Evolutionary conservation across 495 filamentous ascomycete genomes (phyloP).

Genomic region (Hypoxylon perforatum): DNA sequence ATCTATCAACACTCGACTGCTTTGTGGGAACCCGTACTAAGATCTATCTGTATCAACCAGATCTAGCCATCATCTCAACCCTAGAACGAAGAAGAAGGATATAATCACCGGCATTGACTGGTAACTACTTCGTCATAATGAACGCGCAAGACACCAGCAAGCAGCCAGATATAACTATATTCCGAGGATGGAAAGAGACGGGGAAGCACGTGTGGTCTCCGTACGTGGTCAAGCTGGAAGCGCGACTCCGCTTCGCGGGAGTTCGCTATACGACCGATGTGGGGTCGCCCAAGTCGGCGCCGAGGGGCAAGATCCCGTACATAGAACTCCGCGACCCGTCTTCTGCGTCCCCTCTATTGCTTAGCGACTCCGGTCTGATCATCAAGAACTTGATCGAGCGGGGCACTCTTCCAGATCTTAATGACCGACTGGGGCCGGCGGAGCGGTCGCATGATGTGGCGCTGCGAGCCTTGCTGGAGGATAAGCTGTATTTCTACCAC

Average conservation of each 20-base stretch:
- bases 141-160: conserved; percentile 6
- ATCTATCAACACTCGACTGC: no score
- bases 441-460: conserved; percentile 62
- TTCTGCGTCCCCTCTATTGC: conserved; percentile 18
- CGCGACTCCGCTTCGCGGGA: conserved; percentile 66
- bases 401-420: conserved; percentile 60
- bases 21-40: no score
- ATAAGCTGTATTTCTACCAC: conserved; percentile 60
- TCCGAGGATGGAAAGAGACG: conserved; percentile 60
- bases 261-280: conserved; percentile 57
- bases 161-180: conserved; percentile 55
- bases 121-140: conserved; percentile 22
- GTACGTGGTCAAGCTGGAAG: conserved; percentile 73
- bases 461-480: conserved; percentile 67
- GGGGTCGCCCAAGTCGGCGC: conserved; percentile 58
- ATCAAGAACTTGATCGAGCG: conserved; percentile 53
- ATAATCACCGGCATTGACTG: not conserved
- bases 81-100: not conserved
- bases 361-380: conserved; percentile 68
- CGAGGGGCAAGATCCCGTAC: conserved; percentile 72
- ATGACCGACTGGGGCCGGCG: conserved; percentile 48
- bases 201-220: conserved; percentile 68
- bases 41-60: not conserved
- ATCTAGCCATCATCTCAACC: not conserved
- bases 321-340: conserved; percentile 41